Conservation (phyloP, 306 rosid genomes). For the Prunus persica region DNA sequence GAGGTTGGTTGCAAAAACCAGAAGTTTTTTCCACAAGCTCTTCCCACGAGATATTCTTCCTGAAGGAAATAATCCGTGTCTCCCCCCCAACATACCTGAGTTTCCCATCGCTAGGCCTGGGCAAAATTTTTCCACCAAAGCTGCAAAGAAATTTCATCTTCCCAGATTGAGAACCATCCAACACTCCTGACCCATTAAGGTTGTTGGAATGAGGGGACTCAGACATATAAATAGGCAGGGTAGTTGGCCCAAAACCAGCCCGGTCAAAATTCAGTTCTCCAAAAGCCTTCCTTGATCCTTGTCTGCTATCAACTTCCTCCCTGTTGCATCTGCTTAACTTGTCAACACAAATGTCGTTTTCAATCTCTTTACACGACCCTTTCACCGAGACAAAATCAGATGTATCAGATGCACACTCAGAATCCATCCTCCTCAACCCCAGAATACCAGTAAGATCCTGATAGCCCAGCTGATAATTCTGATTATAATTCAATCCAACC, state of each 20-base stretch:
- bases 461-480: slow-evolving; percentile 41
- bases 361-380: slow-evolving; percentile 44
- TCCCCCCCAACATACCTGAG: slow-evolving; percentile 80
- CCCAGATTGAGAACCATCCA: slow-evolving; percentile 40
- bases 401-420: slow-evolving; percentile 52
- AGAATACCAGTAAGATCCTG: slow-evolving; percentile 50
- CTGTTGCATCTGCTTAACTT: slow-evolving; percentile 26
- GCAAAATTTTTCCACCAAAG: slow-evolving; percentile 70
- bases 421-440: slow-evolving; percentile 60
- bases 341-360: slow-evolving; percentile 33
- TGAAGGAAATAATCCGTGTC: slow-evolving; percentile 58
- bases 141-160: slow-evolving; percentile 74
- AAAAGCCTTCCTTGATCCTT: slow-evolving; percentile 35
- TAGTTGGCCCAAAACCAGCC: slow-evolving; percentile 19
- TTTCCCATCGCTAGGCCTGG: slow-evolving; percentile 70
- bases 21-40: slow-evolving; percentile 60
- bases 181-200: slow-evolving; percentile 34
- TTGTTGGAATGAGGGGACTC: slow-evolving; percentile 48
- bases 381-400: slow-evolving; percentile 30
- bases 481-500: slow-evolving; percentile 30
- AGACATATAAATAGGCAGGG: slow-evolving; percentile 25
- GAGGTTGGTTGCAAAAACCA: slow-evolving; percentile 58
- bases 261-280: slow-evolving; percentile 41
- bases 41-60: slow-evolving; percentile 50
- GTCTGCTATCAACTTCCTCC: slow-evolving; percentile 35